Evolutionary conservation across 257 asterid species (phyloP).

Genomic region (Vinca minor): DNA sequence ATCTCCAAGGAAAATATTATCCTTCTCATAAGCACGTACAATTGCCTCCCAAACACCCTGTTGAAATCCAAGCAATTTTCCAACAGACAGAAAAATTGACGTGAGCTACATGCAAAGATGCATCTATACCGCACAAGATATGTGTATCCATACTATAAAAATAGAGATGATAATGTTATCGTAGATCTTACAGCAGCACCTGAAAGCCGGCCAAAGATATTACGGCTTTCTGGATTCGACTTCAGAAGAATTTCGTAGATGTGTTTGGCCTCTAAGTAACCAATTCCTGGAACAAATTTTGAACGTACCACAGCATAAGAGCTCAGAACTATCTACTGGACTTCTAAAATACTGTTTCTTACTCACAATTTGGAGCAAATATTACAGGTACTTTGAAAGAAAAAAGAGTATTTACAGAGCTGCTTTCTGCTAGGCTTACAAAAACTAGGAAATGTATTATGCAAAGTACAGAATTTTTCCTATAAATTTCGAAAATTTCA

Average conservation of each 20-base stretch:
- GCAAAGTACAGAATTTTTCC: neutral
- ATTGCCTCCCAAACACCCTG: conserved; percentile 97
- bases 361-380: neutral
- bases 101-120: neutral
- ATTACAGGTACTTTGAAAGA: neutral
- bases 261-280: conserved; percentile 71
- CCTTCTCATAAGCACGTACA: conserved; percentile 80
- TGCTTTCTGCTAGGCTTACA: neutral
- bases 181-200: conserved; percentile 92
- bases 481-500: no score
- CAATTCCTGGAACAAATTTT: conserved; percentile 50
- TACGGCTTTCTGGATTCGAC: conserved; percentile 88
- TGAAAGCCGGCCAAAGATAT: conserved; percentile 95
- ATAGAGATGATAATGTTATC: conserved; percentile 11
- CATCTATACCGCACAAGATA: neutral
- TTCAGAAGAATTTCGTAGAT: conserved; percentile 69
- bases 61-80: conserved; percentile 18
- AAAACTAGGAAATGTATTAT: no score
- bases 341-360: neutral
- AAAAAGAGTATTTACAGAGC: neutral
- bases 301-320: neutral
- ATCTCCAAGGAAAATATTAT: conserved; percentile 77
- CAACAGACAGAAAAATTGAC: conserved; percentile 2
- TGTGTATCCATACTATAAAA: neutral
- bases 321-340: neutral